These are phyloP conservation scores for Myrica gale DNA, from an alignment of 306 rosid genomes.

Conservation along the genomic window DNA sequence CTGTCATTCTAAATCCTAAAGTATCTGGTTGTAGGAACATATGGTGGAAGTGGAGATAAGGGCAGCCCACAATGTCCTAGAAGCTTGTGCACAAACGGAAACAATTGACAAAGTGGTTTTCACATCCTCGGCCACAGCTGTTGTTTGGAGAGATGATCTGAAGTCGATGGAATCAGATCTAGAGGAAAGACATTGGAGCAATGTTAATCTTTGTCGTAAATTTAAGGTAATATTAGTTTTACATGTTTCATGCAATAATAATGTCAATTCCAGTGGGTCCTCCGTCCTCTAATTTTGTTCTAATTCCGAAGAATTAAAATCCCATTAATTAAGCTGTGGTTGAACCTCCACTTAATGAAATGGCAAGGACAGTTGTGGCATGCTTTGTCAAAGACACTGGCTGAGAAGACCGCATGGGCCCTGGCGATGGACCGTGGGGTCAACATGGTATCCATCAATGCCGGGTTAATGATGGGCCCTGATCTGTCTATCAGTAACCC, in stretches of 20 bases:
- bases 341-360: too few relatives aligned
- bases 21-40: conserved; percentile 46
- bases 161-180: conserved; percentile 45
- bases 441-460: conserved; percentile 70
- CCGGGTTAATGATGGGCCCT: conserved; percentile 42
- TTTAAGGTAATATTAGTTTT: conserved; percentile 51
- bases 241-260: too few relatives aligned
- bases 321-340: too few relatives aligned
- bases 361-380: conserved; percentile 67
- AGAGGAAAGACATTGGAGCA: conserved; percentile 80
- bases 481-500: conserved; percentile 57
- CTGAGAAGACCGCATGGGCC: conserved; percentile 89
- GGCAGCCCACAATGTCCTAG: conserved; percentile 92
- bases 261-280: too few relatives aligned
- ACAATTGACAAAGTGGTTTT: conserved; percentile 77
- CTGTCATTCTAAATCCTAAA: not conserved
- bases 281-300: too few relatives aligned
- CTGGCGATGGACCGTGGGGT: conserved; percentile 87
- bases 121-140: conserved; percentile 76
- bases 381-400: conserved; percentile 74
- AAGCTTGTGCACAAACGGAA: conserved; percentile 88
- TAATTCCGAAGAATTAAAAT: too few relatives aligned
- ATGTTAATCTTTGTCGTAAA: conserved; percentile 71
- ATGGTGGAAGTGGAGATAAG: conserved; percentile 90
- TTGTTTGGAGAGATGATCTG: conserved; percentile 74